Conservation (phyloP, 2,329 filamentous ascomycete species). For the Diaporthe amygdali region DNA sequence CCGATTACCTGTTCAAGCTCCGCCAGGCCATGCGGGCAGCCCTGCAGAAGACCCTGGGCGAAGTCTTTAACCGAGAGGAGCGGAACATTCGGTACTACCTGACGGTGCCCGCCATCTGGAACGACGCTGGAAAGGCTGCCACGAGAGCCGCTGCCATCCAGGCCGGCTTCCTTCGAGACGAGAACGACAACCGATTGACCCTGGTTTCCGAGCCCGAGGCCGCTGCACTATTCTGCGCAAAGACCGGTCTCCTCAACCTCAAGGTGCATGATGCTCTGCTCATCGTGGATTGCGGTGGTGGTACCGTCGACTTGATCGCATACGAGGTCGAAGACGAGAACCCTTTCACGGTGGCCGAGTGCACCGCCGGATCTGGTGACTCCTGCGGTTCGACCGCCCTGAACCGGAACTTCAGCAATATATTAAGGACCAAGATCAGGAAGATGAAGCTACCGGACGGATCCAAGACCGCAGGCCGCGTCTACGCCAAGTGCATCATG, state of each 20-base stretch:
- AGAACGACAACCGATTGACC: conserved; percentile 96
- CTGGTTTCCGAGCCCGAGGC: conserved; percentile 96
- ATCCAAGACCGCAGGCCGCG: conserved; percentile 95
- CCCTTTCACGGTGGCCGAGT: conserved; percentile 95
- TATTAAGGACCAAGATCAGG: conserved; percentile 93
- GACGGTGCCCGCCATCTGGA: conserved; percentile 99
- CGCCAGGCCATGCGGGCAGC: conserved; percentile 96
- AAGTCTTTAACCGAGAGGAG: conserved; percentile 98
- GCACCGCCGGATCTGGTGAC: conserved; percentile 95
- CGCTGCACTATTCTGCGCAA: conserved; percentile 95
- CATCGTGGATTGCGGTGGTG: conserved; percentile 97
- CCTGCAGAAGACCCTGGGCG: conserved; percentile 93
- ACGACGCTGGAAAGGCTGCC: conserved; percentile 96
- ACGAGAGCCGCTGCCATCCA: conserved; percentile 96
- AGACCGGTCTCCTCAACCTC: conserved; percentile 92
- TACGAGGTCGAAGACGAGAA: conserved; percentile 98
- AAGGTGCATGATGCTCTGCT: conserved; percentile 99
- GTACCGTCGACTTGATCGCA: conserved; percentile 97
- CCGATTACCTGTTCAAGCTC: conserved; percentile 98
- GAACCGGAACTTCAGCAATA: conserved; percentile 98
- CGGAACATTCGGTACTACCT: conserved; percentile 97
- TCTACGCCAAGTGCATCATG: conserved; percentile 99
- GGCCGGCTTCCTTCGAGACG: conserved; percentile 93
- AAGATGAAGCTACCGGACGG: conserved; percentile 99
- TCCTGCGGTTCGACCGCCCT: conserved; percentile 98